Evolutionary conservation across 495 filamentous ascomycete species (phyloP).

Genomic region (Penicillium nucicola): DNA sequence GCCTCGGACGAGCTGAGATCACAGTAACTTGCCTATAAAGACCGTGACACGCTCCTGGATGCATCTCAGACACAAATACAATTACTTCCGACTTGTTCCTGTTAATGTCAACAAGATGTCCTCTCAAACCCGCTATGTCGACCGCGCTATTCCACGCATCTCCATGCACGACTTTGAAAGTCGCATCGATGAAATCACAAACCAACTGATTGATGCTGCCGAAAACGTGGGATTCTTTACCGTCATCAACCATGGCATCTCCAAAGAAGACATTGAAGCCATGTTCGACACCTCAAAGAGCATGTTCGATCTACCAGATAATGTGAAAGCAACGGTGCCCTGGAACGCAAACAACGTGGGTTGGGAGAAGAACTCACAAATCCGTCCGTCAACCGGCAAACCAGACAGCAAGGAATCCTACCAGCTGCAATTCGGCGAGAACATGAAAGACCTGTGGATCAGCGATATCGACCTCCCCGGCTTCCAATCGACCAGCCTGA

Average conservation of each 20-base stretch:
- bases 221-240: conserved; percentile 65
- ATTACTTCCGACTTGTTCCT: neutral
- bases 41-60: neutral
- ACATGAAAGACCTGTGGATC: conserved; percentile 52
- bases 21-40: neutral
- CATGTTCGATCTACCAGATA: conserved; percentile 57
- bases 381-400: conserved; percentile 58
- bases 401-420: conserved; percentile 62
- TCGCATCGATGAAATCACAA: conserved; percentile 53
- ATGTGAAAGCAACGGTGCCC: conserved; percentile 50
- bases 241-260: conserved; percentile 55
- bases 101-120: neutral
- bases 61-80: neutral
- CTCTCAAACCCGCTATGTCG: conserved; percentile 37
- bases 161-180: conserved; percentile 52
- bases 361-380: conserved; percentile 62
- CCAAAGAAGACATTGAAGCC: conserved; percentile 42
- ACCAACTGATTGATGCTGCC: conserved; percentile 52
- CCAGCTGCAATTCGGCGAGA: conserved; percentile 57
- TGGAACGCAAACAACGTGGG: conserved; percentile 56
- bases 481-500: conserved; percentile 38
- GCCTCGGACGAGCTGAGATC: neutral
- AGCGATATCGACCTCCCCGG: conserved; percentile 45
- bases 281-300: conserved; percentile 50
- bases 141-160: conserved; percentile 55